phyloP scores from a whole-genome alignment of 176 grass and related monocot species.

The Calamus simplicifolius region DNA sequence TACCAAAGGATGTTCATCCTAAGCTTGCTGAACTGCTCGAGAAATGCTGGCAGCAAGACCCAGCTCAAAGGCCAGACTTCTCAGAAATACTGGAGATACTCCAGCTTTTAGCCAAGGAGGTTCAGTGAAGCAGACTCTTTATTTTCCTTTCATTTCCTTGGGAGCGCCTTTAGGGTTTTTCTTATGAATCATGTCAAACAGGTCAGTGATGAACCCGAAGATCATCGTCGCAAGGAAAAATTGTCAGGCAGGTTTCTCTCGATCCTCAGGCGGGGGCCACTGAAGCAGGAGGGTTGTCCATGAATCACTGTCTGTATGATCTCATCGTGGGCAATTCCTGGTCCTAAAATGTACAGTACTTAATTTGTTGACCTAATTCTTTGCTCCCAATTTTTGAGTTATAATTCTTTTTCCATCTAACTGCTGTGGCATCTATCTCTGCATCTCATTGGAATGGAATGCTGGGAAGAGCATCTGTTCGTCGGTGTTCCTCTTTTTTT shows the following conservation, averaged over 20 bases:
- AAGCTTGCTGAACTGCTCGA: slow-evolving; percentile 44
- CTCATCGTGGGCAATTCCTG: too few species aligned
- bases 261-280: slow-evolving; percentile 37
- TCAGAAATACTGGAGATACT: slow-evolving; percentile 61
- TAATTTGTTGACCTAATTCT: too few species aligned
- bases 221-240: slow-evolving; percentile 36
- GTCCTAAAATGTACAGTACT: too few species aligned
- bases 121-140: not conserved
- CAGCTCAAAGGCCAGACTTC: slow-evolving; percentile 64
- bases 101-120: slow-evolving; percentile 47
- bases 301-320: too few species aligned
- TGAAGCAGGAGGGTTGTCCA: slow-evolving; percentile 3
- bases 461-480: too few species aligned
- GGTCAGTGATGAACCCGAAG: slow-evolving; percentile 25
- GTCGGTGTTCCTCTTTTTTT: too few species aligned
- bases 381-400: too few species aligned
- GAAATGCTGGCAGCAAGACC: slow-evolving; percentile 75
- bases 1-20: slow-evolving; percentile 52
- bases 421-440: too few species aligned
- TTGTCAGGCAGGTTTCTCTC: slow-evolving; percentile 35
- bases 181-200: slow-evolving; percentile 15
- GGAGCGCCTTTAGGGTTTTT: not conserved
- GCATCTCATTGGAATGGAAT: too few species aligned
- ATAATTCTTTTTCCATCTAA: too few species aligned
- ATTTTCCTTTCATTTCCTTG: too few species aligned